A percentile compares a stretch with the other conserved stretches of the same genome.
Conservation (phyloP, 163 green algal species). For the Scenedesmus sp. region DNA sequence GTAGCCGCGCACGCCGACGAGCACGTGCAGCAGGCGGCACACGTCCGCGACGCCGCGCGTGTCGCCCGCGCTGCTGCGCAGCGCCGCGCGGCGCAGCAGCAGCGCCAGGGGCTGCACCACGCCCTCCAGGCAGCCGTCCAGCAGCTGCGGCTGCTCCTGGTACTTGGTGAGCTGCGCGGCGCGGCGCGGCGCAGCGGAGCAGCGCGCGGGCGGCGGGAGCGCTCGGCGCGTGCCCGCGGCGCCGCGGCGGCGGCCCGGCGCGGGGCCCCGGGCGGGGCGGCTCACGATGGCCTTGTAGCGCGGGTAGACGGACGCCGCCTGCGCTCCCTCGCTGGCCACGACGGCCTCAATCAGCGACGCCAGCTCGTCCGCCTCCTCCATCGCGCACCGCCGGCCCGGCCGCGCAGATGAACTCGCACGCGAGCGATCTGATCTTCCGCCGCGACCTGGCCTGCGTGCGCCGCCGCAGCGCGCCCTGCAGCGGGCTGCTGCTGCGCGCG, state of each 20-base stretch:
- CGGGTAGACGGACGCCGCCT: constrained; percentile 48
- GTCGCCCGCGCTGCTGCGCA: constrained; percentile 1
- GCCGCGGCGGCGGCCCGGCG: too few relatives aligned
- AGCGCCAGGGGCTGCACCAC: constrained; percentile 79
- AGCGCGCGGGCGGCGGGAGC: background rate
- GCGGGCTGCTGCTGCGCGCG: too few relatives aligned
- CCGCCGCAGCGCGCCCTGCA: too few relatives aligned
- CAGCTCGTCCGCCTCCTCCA: constrained; percentile 73
- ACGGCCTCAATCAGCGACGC: constrained; percentile 57
- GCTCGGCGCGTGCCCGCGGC: too few relatives aligned
- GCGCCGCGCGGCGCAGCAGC: constrained; percentile 58
- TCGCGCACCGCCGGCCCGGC: too few relatives aligned
- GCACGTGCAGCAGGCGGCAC: constrained; percentile 70
- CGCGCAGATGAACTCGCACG: too few relatives aligned
- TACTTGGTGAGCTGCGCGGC: constrained; percentile 89
- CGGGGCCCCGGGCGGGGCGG: too few relatives aligned
- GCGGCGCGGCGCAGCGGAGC: too few relatives aligned
- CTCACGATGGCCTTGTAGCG: constrained; percentile 74
- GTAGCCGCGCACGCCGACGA: constrained; percentile 81
- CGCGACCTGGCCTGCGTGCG: too few relatives aligned
- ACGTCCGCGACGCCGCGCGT: constrained; percentile 51
- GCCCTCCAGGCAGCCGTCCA: constrained; percentile 89
- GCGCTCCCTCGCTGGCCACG: constrained; percentile 49
- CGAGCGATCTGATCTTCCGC: too few relatives aligned
- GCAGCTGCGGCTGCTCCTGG: constrained; percentile 94